Conservation (phyloP, 2,329 filamentous ascomycete species). For the Colletotrichum liaoningense region DNA sequence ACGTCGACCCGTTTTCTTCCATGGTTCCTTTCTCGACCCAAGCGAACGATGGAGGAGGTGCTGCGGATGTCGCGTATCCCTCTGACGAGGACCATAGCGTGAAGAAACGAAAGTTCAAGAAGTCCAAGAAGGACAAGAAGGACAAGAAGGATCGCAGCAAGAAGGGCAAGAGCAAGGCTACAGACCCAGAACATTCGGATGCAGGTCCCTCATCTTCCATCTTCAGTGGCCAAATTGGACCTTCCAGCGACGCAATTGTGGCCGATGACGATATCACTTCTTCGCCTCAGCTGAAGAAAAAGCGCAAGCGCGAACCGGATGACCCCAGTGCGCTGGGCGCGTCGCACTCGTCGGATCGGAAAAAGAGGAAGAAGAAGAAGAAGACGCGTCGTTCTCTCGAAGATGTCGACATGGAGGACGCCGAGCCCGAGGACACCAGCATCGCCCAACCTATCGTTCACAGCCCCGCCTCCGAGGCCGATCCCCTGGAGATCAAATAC, state of each 20-base stretch:
- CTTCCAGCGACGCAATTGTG: constrained; percentile 3
- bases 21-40: constrained; percentile 31
- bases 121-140: constrained; percentile 16
- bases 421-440: background rate
- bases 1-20: constrained; percentile 24
- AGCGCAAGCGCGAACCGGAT: constrained; percentile 16
- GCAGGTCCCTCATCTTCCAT: background rate
- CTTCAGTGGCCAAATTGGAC: background rate
- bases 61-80: background rate
- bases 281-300: background rate
- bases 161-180: constrained; percentile 9
- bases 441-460: background rate
- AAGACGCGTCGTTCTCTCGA: constrained; percentile 15
- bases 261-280: background rate
- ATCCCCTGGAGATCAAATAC: constrained; percentile 8
- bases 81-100: background rate
- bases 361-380: constrained; percentile 18
- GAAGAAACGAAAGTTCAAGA: constrained; percentile 17
- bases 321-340: background rate
- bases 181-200: background rate
- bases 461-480: background rate
- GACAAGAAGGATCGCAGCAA: background rate
- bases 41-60: background rate
- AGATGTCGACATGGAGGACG: constrained; percentile 18
- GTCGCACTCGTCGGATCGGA: background rate